Percentiles rank a stretch among this genome's conserved stretches.
Conservation (phyloP, 2,329 filamentous ascomycete genomes). For the Neonectria punicea region DNA sequence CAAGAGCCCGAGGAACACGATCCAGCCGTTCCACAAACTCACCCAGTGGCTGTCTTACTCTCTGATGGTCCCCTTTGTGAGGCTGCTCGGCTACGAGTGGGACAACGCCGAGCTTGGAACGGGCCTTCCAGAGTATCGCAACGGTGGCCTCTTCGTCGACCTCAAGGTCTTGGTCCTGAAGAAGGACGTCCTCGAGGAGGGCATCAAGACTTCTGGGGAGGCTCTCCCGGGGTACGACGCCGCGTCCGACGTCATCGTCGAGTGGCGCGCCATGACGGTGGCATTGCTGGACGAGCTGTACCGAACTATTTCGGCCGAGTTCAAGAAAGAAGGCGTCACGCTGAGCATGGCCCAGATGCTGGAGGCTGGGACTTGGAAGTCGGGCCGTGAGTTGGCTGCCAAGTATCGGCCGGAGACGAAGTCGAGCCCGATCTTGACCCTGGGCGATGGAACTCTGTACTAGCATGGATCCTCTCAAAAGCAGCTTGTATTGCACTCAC, state of each 20-base stretch:
- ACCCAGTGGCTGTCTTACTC: conserved; percentile 81
- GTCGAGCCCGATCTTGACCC: conserved; percentile 84
- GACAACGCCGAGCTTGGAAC: conserved; percentile 67
- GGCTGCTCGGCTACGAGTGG: conserved; percentile 62
- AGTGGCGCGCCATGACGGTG: conserved; percentile 70
- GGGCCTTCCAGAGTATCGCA: conserved; percentile 77
- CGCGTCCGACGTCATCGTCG: conserved; percentile 67
- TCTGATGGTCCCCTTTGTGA: conserved; percentile 71
- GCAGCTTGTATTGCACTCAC: background rate
- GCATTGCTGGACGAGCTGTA: conserved; percentile 64
- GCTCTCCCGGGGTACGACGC: conserved; percentile 63
- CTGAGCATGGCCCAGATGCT: conserved; percentile 62
- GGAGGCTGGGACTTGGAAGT: conserved; percentile 68
- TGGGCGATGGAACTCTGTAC: conserved; percentile 84
- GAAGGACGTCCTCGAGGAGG: conserved; percentile 53
- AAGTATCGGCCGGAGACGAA: conserved; percentile 82
- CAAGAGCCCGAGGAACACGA: conserved; percentile 32
- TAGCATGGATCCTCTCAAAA: conserved; percentile 49
- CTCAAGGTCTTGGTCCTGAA: conserved; percentile 64
- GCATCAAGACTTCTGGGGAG: conserved; percentile 54
- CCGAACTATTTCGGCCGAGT: conserved; percentile 50
- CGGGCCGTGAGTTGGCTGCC: conserved; percentile 83
- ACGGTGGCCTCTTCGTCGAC: conserved; percentile 75
- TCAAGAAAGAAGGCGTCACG: conserved; percentile 41
- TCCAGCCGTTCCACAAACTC: conserved; percentile 68